Percentiles rank a stretch among this genome's conserved stretches.
phyloP scores from a whole-genome alignment of 352 stramenopile genomes.

The Phytophthora fragariae region DNA sequence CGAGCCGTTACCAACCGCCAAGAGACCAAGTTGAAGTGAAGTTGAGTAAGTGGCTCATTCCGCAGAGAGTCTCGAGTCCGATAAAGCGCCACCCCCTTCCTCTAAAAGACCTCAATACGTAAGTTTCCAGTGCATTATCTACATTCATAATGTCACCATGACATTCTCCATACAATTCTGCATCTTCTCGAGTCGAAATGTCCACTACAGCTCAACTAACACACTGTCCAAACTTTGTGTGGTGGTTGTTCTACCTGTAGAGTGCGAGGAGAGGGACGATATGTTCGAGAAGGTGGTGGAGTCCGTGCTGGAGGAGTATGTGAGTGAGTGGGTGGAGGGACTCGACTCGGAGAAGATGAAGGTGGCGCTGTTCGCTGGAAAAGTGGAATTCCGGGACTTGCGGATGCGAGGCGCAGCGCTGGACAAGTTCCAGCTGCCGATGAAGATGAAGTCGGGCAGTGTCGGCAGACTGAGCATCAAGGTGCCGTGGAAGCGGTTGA shows the following conservation, averaged over 20 bases:
- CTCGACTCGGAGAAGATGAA: slow-evolving; percentile 91
- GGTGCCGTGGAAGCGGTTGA: slow-evolving; percentile 87
- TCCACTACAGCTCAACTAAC: slow-evolving; percentile 18
- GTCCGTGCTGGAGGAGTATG: slow-evolving; percentile 86
- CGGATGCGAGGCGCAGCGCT: slow-evolving; percentile 72
- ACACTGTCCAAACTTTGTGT: slow-evolving; percentile 10
- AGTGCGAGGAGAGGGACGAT: background rate
- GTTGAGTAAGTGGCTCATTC: slow-evolving; percentile 22
- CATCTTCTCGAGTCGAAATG: slow-evolving; percentile 1
- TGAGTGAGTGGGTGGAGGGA: slow-evolving; percentile 87
- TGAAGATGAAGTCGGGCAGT: slow-evolving; percentile 79
- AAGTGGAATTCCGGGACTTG: slow-evolving; percentile 85
- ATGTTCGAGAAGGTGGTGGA: slow-evolving; percentile 92
- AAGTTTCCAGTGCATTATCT: background rate
- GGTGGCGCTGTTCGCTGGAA: slow-evolving; percentile 81
- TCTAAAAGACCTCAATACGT: slow-evolving; percentile 7
- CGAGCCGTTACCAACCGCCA: slow-evolving; percentile 24
- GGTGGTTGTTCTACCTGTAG: background rate
- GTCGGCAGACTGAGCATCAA: slow-evolving; percentile 78
- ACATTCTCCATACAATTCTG: slow-evolving; percentile 9
- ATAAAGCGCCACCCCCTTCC: background rate
- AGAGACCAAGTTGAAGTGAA: slow-evolving; percentile 38
- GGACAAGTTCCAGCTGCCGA: slow-evolving; percentile 81
- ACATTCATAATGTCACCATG: background rate
- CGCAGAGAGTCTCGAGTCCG: slow-evolving; percentile 21